Base-by-base conservation (phyloP, 148 eudicot species). In the Cornus controversa region DNA sequence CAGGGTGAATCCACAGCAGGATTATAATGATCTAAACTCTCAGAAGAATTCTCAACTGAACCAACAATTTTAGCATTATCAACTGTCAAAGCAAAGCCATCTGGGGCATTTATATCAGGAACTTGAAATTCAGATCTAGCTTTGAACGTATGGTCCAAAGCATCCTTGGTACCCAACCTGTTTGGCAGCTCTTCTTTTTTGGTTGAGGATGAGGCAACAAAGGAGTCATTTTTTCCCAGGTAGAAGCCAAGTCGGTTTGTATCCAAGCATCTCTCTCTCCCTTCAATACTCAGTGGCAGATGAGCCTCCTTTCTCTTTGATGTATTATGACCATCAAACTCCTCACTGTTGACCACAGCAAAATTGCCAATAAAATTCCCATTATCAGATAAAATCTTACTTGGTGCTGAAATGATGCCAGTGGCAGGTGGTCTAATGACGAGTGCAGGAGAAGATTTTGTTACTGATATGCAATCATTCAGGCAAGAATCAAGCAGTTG, bases 1-100 rank as follows among this genome's bases (percentile, higher is more conserved):
- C 99, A 96, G 6, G 99, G 99, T 63, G 99, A 96, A 88, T 96
- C 99, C 76, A 85, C 96, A 58, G 88, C 89, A 69, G 86, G 79
- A 66, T 83, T 88, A 75, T 87, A 79, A 73, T 67, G 76, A 71
- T 94, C 98, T 70, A 88, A 74, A 72, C 72, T 74, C 73, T 85
- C 94, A 36, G 86, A 75, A 79, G 79, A 69, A 66, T 83, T 87
- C 58, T 87, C 91, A 80, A 79, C 10, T 28, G 88, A 75, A 80
- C 54, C 71, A 9, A 83, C 74, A 28, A 79, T 68, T 81, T 86
- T 86, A 81, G 71, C 76, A 72, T 53, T 67, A 85, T 82, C 83
- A 80, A n/a, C 27, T 62, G 84, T 54, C 65, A 60, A 79, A 66
- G 77, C 72, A 31, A 77, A 58, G 77, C 82, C 85, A 87, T 79